These are phyloP conservation scores for Acacia melanoxylon DNA, from an alignment of 306 rosid genomes.

Conservation along the genomic window DNA sequence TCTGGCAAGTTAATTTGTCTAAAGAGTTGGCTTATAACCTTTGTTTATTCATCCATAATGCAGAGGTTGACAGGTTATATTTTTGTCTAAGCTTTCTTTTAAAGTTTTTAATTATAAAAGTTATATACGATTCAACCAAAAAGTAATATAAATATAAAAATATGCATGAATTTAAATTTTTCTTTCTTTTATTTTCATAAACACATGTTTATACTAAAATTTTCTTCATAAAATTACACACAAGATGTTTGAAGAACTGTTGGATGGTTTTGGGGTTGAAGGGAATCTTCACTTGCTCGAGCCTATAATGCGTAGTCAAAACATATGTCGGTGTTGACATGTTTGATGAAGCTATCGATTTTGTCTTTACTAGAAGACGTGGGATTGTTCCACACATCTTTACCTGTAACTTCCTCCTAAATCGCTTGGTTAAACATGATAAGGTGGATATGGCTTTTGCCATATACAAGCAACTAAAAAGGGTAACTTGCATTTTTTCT, in stretches of 20 bases:
- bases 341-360: conserved; percentile 73
- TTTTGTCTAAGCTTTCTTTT: no score
- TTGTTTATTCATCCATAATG: no score
- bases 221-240: no score
- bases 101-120: no score
- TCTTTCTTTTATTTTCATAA: no score
- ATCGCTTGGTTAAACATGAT: conserved; percentile 53
- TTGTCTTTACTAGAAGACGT: conserved; percentile 54
- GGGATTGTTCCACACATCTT: conserved; percentile 61
- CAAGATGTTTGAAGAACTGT: conserved; percentile 43
- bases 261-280: conserved; percentile 33
- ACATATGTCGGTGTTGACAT: conserved; percentile 52
- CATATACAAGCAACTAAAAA: conserved; percentile 58
- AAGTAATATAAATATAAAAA: no score
- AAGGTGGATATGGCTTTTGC: conserved; percentile 50
- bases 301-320: conserved; percentile 67
- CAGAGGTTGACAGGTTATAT: no score
- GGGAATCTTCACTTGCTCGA: conserved; percentile 29
- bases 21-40: no score
- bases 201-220: no score
- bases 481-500: no score
- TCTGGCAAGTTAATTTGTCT: neutral
- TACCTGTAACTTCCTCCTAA: conserved; percentile 69
- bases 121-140: no score
- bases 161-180: neutral